Conservation (phyloP, 495 filamentous ascomycete genomes). For the Trichoderma parareesei region DNA sequence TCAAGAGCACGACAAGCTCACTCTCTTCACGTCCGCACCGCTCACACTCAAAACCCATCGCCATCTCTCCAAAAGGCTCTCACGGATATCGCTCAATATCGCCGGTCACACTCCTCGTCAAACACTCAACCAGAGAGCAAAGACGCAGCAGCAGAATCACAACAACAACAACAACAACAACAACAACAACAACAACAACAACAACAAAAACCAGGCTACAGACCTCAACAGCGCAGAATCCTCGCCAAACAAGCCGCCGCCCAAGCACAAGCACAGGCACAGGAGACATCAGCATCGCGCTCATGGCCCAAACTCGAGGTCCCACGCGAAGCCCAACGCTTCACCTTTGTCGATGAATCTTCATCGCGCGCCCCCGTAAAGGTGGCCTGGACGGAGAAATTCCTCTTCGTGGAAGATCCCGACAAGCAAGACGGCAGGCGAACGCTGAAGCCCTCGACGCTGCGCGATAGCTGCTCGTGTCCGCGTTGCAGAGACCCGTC, state of each 20-base stretch:
- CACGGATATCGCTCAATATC: no score
- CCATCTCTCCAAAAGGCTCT: no score
- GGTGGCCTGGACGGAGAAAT: neutral
- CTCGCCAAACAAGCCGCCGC: neutral
- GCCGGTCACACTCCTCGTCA: no score
- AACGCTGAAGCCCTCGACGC: conserved; percentile 41
- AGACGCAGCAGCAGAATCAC: neutral
- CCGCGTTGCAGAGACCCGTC: conserved; percentile 61
- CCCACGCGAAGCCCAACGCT: neutral
- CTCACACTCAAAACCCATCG: neutral
- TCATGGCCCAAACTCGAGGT: neutral
- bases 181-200: neutral
- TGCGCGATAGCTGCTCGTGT: conserved; percentile 75
- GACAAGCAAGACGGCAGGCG: neutral
- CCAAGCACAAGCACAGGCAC: neutral
- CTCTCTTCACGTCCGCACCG: neutral
- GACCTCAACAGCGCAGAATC: neutral
- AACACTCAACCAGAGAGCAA: neutral
- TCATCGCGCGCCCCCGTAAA: neutral
- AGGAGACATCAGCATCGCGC: neutral
- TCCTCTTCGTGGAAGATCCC: neutral
- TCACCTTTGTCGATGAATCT: neutral
- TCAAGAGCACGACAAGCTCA: neutral
- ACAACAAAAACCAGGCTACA: neutral
- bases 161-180: neutral